Evolutionary conservation across 495 filamentous ascomycete genomes (phyloP), one percentile per base, ranked within the genome.

Genomic region (Hypomontagnella monticulosa): DNA sequence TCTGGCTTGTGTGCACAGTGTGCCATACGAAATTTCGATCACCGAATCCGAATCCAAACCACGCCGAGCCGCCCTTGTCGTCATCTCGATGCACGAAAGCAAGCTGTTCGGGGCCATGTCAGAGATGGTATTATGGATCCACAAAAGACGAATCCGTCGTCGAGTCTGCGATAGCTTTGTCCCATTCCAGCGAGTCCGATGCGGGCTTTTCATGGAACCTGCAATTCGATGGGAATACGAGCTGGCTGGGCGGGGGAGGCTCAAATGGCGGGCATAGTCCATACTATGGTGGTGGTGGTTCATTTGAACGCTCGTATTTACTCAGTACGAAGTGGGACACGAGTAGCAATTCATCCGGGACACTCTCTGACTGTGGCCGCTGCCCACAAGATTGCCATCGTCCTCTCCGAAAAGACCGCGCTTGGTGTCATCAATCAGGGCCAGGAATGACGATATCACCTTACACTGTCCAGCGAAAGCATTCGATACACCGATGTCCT

Each of bases 101-200:
- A 12, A 51, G 52, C 8, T 70, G 67, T 34, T 38, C 42, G 9
- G 56, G 51, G 14, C 14, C 38, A 37, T 57, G 44, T 18, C 57
- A 58, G 41, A 62, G 42, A 36, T 66, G 61, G 57, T 70, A 70
- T 18, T 70, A 58, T 11, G 67, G 67, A 33, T 70, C 62, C 11
- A 62, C 43, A 15, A 58, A 37, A 56, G 57, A 53, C 16, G 61
- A 62, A 20, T 65, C 61, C 3, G 42, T 53, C 4, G 15, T 12
- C 14, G 55, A 47, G 37, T 53, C 58, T 6, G 32, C 61, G 12
- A 14, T 60, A 4, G 27, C 46, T 11, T 20, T 61, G 18, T 55
- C 53, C n/a, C 43, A 50, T 32, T 68, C 48, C n/a, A 62, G 51
- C 20, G 60, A 64, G 12, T 69, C 60, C 7, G 66, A 69, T 16